Conservation (phyloP, 2,329 filamentous ascomycete genomes). For the Fusarium chlamydosporum region DNA sequence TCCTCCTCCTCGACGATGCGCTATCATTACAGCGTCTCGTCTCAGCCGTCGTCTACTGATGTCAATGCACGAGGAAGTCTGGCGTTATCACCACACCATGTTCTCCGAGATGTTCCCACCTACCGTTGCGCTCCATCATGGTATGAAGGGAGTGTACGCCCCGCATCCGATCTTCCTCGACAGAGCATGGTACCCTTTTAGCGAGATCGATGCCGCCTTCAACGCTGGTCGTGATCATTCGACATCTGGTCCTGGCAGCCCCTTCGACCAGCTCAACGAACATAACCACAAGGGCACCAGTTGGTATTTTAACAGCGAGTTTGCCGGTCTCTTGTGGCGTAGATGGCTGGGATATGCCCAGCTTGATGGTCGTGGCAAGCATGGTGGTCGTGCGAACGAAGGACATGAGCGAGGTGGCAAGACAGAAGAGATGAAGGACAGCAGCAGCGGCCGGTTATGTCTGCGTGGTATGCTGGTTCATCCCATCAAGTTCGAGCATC, state of each 20-base stretch:
- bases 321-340: conserved; percentile 82
- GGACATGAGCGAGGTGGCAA: conserved; percentile 66
- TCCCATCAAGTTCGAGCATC: conserved; percentile 79
- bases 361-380: conserved; percentile 64
- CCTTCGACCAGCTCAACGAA: conserved; percentile 78
- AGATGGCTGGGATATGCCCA: conserved; percentile 78
- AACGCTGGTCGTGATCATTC: conserved; percentile 80
- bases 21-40: conserved; percentile 79
- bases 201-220: conserved; percentile 80
- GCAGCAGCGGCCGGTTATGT: conserved; percentile 77
- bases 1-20: conserved; percentile 75
- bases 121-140: conserved; percentile 78
- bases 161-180: conserved; percentile 87
- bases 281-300: conserved; percentile 86
- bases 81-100: conserved; percentile 76
- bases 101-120: conserved; percentile 86
- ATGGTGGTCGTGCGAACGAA: conserved; percentile 64
- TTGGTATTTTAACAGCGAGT: conserved; percentile 88
- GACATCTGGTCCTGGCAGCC: conserved; percentile 73
- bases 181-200: conserved; percentile 76
- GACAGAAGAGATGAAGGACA: conserved; percentile 61
- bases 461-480: conserved; percentile 84
- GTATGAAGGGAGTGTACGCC: conserved; percentile 82
- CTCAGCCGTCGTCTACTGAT: conserved; percentile 75
- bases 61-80: conserved; percentile 82